Base-by-base conservation (phyloP, 2,329 filamentous ascomycete genomes). In the Botrytis tulipae region DNA sequence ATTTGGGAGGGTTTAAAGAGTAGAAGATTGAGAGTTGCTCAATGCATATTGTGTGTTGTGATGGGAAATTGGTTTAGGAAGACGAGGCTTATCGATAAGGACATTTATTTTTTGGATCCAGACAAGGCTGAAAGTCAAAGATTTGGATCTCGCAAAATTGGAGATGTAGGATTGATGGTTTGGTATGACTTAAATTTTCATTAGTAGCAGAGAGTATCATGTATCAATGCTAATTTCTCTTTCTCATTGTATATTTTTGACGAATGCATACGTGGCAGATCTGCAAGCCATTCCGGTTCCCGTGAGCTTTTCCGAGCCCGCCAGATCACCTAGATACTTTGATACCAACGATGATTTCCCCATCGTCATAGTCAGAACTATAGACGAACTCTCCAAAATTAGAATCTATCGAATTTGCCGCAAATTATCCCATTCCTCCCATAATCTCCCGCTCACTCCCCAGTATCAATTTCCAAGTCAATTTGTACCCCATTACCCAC, bases 401-500 rank as follows among this genome's bases (percentile, higher is more conserved):
- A 7, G 51, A 29, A 14, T 37, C 16, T 10, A 29, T 29, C 35
- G 25, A 7, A 37, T 29, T 3, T 3, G 12, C 20, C 8, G 8
- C 5, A 14, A 9, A 46, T 25, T 3, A n/a, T 14, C 37, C 18
- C 37, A 16, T 32, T 32, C 1, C 42, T n/a, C 16, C 25, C 29
- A 32, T 16, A 14, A 71, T 67, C 42, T 25, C 35, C 37, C 35
- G 51, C 70, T 78, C 73, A 81, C 74, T 82, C 80, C 22, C 80
- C 80, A 74, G 80, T 82, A 76, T 81, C 80, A 75, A 81, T 80
- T 75, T 81, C 80, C 73, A 82, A 74, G 76, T 82, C 80, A 74
- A 81, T 78, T 74, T 82, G 80, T 46, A 97, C 94, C 16, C 95
- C 95, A 83, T 96, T 96, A 79, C 92, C 94, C 73, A 98, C 91